A percentile compares a stretch with the other conserved stretches of the same genome.
These are phyloP conservation scores for Geum urbanum DNA, from an alignment of 306 rosid genomes.

Conservation along the genomic window DNA sequence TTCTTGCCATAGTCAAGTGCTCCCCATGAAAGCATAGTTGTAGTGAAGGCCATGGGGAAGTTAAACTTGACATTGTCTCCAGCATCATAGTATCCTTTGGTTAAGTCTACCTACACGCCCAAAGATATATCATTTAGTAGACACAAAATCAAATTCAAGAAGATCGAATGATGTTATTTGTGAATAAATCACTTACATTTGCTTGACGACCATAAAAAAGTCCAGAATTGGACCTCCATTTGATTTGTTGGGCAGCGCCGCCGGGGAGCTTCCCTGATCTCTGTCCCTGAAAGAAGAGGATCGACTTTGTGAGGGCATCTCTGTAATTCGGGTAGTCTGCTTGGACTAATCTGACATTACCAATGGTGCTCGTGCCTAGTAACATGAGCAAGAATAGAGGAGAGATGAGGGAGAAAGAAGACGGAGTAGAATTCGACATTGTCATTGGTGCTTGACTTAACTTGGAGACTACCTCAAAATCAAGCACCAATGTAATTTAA, in stretches of 20 bases:
- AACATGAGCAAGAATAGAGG: constrained; percentile 6
- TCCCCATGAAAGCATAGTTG: constrained; percentile 85
- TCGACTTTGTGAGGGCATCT: constrained; percentile 78
- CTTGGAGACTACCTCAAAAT: neutral
- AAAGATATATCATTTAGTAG: neutral
- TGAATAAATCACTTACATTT: constrained; percentile 49
- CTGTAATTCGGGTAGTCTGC: constrained; percentile 46
- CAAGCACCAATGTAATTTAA: neutral
- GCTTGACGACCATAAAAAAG: constrained; percentile 65
- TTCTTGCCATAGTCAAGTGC: constrained; percentile 64
- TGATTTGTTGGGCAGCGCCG: constrained; percentile 38
- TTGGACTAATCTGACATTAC: constrained; percentile 30
- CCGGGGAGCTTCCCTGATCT: constrained; percentile 74
- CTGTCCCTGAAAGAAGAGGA: constrained; percentile 85
- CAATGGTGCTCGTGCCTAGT: neutral
- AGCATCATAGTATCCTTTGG: constrained; percentile 85
- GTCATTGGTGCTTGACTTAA: neutral
- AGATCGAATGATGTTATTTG: neutral
- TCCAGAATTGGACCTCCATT: constrained; percentile 73
- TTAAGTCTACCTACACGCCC: constrained; percentile 64
- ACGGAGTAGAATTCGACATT: constrained; percentile 20
- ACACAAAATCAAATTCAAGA: neutral
- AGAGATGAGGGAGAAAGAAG: constrained; percentile 15
- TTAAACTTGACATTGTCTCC: constrained; percentile 95
- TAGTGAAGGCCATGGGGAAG: constrained; percentile 85